These are phyloP conservation scores for Xerophyta viscosa DNA, from an alignment of 106 monocot genomes.

Conservation along the genomic window DNA sequence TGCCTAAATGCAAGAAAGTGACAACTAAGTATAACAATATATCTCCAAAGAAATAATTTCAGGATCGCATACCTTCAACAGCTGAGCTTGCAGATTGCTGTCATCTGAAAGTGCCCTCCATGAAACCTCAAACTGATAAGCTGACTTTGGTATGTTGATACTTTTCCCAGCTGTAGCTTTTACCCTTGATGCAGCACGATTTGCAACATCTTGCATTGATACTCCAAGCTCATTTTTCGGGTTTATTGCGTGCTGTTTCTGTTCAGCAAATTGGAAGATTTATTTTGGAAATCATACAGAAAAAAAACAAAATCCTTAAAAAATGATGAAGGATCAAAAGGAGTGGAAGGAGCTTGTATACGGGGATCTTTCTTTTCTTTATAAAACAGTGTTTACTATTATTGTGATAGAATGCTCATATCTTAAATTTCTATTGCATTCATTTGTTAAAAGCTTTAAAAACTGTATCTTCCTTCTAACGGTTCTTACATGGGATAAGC, in stretches of 20 bases:
- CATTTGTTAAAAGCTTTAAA: too few relatives aligned
- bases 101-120: slow-evolving; percentile 82
- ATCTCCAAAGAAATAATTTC: not conserved
- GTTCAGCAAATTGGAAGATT: not conserved
- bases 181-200: slow-evolving; percentile 69
- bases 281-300: not conserved
- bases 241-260: slow-evolving; percentile 17
- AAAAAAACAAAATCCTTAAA: not conserved
- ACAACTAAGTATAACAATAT: slow-evolving; percentile 1
- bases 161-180: slow-evolving; percentile 28
- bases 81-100: slow-evolving; percentile 31
- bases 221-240: slow-evolving; percentile 23
- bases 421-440: too few relatives aligned
- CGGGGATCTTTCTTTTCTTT: too few relatives aligned
- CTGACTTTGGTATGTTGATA: slow-evolving; percentile 63
- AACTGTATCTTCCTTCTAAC: too few relatives aligned
- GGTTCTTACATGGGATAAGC: too few relatives aligned
- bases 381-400: too few relatives aligned
- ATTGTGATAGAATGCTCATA: too few relatives aligned
- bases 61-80: slow-evolving; percentile 62
- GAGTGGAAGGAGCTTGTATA: not conserved
- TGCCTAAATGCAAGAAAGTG: slow-evolving; percentile 27
- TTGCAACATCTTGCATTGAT: slow-evolving; percentile 66
- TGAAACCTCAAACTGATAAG: slow-evolving; percentile 93
- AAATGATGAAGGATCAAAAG: not conserved